phyloP scores from a whole-genome alignment of 2,329 filamentous ascomycete species.

The Stromatinia cepivora region DNA sequence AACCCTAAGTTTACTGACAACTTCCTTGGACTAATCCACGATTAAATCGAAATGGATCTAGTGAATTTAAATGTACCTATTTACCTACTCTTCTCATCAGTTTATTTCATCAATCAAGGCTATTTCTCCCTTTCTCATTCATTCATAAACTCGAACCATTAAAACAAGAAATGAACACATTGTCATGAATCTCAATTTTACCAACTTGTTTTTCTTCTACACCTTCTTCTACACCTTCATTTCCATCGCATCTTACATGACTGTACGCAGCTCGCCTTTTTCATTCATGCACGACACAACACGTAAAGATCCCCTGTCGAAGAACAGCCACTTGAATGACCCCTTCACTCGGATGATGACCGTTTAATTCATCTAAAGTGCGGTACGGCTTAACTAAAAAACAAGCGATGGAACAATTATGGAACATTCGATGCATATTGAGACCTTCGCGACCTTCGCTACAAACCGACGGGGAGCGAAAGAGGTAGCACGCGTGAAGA shows the following conservation, averaged over 20 bases:
- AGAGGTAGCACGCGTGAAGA: constrained; percentile 2
- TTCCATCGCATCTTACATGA: not conserved
- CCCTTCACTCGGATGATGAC: constrained; percentile 10
- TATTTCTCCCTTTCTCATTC: not conserved
- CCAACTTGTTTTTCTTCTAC: not conserved
- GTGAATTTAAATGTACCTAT: not conserved
- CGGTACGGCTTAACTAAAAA: constrained; percentile 20
- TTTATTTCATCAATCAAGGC: not conserved
- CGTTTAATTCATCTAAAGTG: constrained; percentile 17
- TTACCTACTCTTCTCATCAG: not conserved
- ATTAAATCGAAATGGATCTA: not conserved
- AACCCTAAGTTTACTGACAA: not conserved
- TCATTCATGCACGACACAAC: constrained; percentile 15
- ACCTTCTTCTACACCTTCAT: not conserved
- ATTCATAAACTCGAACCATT: not conserved
- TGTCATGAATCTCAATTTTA: not conserved
- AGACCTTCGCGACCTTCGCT: constrained; percentile 5
- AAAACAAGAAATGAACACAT: not conserved
- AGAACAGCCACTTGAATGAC: not conserved
- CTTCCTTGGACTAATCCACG: not conserved
- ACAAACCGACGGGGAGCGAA: constrained; percentile 2
- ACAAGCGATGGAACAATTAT: constrained; percentile 29
- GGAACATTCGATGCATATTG: constrained; percentile 23
- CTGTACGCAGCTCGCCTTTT: constrained; percentile 13
- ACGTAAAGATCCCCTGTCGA: not conserved